These are phyloP conservation scores for Cryphonectria japonica DNA, from an alignment of 2,329 filamentous ascomycete species.

Conservation along the genomic window DNA sequence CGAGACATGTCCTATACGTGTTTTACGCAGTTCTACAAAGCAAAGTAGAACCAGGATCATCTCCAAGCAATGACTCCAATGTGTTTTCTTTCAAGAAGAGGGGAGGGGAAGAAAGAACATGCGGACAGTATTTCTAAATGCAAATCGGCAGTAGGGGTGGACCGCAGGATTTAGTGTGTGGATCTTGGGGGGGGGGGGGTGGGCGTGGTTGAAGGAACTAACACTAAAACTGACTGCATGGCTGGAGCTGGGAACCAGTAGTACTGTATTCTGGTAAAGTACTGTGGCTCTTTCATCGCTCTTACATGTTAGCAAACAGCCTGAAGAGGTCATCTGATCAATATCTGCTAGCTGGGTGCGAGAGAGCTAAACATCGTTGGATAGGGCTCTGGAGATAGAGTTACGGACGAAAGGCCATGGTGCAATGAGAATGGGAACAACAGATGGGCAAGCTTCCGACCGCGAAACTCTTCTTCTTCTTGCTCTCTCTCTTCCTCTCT, in stretches of 20 bases:
- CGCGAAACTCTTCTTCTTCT: too few relatives aligned
- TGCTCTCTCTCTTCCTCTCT: not conserved
- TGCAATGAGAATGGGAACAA: not conserved
- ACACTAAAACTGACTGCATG: not conserved
- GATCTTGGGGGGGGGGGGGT: not conserved
- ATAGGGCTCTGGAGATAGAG: not conserved
- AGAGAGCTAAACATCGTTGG: not conserved
- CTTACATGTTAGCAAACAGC: not conserved
- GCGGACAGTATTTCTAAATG: not conserved
- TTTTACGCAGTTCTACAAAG: too few relatives aligned
- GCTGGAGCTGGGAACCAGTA: not conserved
- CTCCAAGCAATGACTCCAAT: too few relatives aligned
- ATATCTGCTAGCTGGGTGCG: not conserved
- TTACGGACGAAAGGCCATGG: not conserved
- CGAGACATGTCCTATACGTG: too few relatives aligned
- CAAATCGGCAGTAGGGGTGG: not conserved
- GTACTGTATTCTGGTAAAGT: not conserved
- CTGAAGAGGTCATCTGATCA: constrained; percentile 1
- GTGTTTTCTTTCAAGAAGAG: too few relatives aligned
- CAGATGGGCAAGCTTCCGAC: too few relatives aligned
- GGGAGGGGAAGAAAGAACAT: not conserved
- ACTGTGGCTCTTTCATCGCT: not conserved
- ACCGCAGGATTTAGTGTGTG: constrained; percentile 4
- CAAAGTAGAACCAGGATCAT: too few relatives aligned
- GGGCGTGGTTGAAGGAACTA: not conserved